These are phyloP conservation scores for Theobroma cacao DNA, from an alignment of 345 rosid species.

Conservation along the genomic window DNA sequence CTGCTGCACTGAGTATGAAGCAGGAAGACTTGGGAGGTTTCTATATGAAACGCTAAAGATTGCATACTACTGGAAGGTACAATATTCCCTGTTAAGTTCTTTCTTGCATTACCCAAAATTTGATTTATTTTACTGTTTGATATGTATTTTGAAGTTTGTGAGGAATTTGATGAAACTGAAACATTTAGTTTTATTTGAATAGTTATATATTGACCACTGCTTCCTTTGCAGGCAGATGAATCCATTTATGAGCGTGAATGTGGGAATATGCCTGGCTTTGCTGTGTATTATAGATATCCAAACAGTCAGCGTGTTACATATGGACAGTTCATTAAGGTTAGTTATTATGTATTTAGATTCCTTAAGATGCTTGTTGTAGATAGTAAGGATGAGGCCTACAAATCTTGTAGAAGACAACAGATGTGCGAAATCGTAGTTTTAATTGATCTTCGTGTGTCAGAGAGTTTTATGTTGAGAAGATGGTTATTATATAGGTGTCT, in stretches of 20 bases:
- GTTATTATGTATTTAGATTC: constrained; percentile 17
- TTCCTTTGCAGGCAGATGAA: constrained; percentile 76
- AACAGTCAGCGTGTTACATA: constrained; percentile 97
- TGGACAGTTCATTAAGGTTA: constrained; percentile 97
- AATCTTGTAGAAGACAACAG: not conserved
- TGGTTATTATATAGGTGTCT: not conserved
- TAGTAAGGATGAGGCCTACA: not conserved
- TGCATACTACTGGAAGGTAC: constrained; percentile 98
- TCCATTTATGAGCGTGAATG: constrained; percentile 93
- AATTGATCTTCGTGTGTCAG: not conserved
- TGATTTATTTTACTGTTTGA: not conserved
- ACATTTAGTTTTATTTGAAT: not conserved
- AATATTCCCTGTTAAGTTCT: not conserved
- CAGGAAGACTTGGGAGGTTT: constrained; percentile 94
- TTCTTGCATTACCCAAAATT: not conserved
- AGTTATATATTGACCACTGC: constrained; percentile 11
- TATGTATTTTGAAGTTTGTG: not conserved
- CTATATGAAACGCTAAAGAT: constrained; percentile 90
- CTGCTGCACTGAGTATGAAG: constrained; percentile 99
- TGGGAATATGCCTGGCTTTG: constrained; percentile 99
- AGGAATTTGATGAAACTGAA: not conserved
- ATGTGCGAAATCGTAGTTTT: not conserved
- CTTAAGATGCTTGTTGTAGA: constrained; percentile 1
- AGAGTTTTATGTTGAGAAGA: not conserved
- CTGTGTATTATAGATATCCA: constrained; percentile 94